Base-by-base conservation (phyloP, 495 filamentous ascomycete species). In the Lentithecium fluviatile region DNA sequence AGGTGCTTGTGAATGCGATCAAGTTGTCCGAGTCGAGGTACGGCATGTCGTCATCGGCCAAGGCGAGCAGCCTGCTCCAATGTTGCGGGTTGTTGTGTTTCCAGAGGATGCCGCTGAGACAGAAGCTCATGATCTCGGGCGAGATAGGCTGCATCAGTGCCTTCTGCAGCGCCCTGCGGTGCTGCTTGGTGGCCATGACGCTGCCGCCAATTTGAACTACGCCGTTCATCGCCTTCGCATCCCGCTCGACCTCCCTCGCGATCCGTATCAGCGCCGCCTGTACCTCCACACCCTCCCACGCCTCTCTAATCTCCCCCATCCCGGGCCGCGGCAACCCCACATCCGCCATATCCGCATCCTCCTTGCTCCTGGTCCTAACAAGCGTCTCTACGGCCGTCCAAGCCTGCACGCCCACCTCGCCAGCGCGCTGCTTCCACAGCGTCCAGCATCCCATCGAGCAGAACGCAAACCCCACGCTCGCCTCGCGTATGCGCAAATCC, bases 11-110 rank as follows among this genome's bases (percentile, higher is more conserved):
- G 54, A 72, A 66, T 1, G 66, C 56, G 19, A 38, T 32, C 6
- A 76, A 71, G 21, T 73, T 64, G 42, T 25, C 29, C 25, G 49
- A 24, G 42, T 53, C 62, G 40, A 48, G 58, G 63, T 74, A 74
- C n/a, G 69, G 71, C 23, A 45, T 56, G 0, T 47, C 11, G 55
- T 73, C 66, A 20, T 54, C 26, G 1, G 58, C 67, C 6, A 74
- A 68, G 6, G 45, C 47, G 4, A 48, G 43, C 11, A 74, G 24
- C 2, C 25, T 40, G 6, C 25, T 11, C 56, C 61, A 69, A 24
- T 37, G 17, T 6, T 47, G 13, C 10, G 65, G 66, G 1, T 62
- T 25, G 26, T 32, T 24, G 50, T 65, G 47, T 13, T 45, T 48
- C 11, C 21, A 52, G 1, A 76, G 53, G 6, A 72, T 43, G 29